These are phyloP conservation scores for Camillea tinctor DNA, from an alignment of 2,329 filamentous ascomycete species.

Conservation along the genomic window DNA sequence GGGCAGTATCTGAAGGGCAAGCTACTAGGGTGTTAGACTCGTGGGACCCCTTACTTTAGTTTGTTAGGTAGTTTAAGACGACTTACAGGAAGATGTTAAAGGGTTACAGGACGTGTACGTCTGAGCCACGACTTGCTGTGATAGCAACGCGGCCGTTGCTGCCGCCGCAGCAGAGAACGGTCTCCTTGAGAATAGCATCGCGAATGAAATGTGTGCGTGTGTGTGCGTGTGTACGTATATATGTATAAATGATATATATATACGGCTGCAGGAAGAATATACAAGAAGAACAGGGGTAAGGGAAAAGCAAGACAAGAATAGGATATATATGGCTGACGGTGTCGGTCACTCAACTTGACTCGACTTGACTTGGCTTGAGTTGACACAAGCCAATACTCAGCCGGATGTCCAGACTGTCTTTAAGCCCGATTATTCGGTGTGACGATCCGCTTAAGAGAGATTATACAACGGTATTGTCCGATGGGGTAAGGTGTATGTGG, in stretches of 20 bases:
- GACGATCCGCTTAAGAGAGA: background rate
- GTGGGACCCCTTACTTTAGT: background rate
- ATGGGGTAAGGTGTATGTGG: background rate
- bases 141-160: constrained; percentile 21
- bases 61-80: background rate
- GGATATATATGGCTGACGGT: background rate
- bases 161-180: constrained; percentile 20
- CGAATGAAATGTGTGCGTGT: constrained; percentile 1
- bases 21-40: constrained; percentile 39
- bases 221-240: constrained; percentile 12
- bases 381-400: background rate
- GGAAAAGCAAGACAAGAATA: constrained; percentile 1
- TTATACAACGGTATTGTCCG: background rate
- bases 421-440: background rate
- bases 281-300: constrained; percentile 8
- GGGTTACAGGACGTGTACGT: constrained; percentile 34
- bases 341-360: background rate
- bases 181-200: constrained; percentile 24
- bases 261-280: constrained; percentile 6
- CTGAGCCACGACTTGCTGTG: constrained; percentile 25
- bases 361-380: background rate
- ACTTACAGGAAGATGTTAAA: constrained; percentile 26
- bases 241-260: constrained; percentile 3
- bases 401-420: background rate
- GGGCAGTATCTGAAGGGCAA: constrained; percentile 75